Evolutionary conservation across 2,329 filamentous ascomycete species (phyloP), one percentile per base, ranked within the genome.

Genomic region (Phialemoniopsis sp.): DNA sequence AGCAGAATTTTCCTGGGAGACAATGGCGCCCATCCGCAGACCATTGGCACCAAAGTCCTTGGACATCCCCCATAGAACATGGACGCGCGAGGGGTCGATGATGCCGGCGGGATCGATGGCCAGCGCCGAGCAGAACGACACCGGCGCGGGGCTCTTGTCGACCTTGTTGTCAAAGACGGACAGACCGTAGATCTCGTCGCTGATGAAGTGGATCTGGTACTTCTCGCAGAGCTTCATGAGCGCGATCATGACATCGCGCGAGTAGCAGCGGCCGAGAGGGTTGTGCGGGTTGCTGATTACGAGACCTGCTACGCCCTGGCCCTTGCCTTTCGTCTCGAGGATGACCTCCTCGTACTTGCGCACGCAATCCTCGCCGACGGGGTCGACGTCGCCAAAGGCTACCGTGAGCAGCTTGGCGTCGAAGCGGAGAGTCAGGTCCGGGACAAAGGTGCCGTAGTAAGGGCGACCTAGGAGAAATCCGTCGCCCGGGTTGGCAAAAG

Each of bases 31-130:
- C 4, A 78, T 45, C 1, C 76, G 67, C 8, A 79, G 55, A 1
- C 78, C 78, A 32, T 76, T 78, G 15, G 72, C 69, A 17, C 73
- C 72, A 53, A 80, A 81, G 52, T 78, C 75, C 47, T 73, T 69
- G 37, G 58, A 63, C 48, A 66, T 59, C 17, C 64, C 62, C 54
- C 69, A 66, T 16, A 76, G 53, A 2, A 76, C 67, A 51, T 82
- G 78, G 0, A 81, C 59, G 2, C 68, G 61, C 8, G 52, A 45
- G 1, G 67, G 59, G 41, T 79, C 67, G 26, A 80, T 73, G 26
- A 73, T 47, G 0, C 56, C 66, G 0, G 49, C 41, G 1, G 59
- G 51, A 16, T 71, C 59, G 12, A 13, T 13, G 0, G 69, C 61
- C 3, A 76, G 55, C 1, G 58, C 55, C 0, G 72, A 77, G 9